Evolutionary conservation across 129 eudicot species (phyloP).

Genomic region (Lactuca saligna): DNA sequence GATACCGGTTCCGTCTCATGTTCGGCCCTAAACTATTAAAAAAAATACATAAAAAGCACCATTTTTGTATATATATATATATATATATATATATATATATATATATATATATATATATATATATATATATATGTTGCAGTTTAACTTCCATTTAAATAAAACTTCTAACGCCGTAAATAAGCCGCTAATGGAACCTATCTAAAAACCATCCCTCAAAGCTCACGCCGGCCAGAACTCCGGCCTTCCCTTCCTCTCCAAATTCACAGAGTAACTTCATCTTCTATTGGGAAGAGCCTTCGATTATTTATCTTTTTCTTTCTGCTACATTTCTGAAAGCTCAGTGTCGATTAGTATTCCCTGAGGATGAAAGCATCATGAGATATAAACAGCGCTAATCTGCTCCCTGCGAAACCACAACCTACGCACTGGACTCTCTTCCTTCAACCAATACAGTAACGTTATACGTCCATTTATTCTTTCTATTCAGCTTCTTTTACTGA

Average conservation of each 20-base stretch:
- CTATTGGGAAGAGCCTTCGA: not conserved
- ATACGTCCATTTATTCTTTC: slow-evolving; percentile 7
- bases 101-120: no score
- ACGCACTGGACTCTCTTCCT: slow-evolving; percentile 2
- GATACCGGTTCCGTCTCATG: no score
- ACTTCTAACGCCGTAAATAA: not conserved
- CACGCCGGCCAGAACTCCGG: slow-evolving; percentile 34
- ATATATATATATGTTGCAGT: not conserved
- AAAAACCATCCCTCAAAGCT: slow-evolving; percentile 2
- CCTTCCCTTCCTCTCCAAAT: slow-evolving; percentile 7
- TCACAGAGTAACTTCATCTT: slow-evolving; percentile 2
- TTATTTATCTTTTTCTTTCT: not conserved
- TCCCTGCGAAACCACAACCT: not conserved
- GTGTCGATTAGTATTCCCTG: not conserved
- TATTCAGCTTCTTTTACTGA: not conserved
- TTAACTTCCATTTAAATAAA: no score
- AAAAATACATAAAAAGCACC: no score
- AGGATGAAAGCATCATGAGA: slow-evolving; percentile 21
- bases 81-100: no score
- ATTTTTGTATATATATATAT: no score
- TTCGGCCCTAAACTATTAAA: no score
- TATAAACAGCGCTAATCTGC: slow-evolving; percentile 21
- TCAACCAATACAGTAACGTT: slow-evolving; percentile 31
- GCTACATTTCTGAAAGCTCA: not conserved
- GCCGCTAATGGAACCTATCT: slow-evolving; percentile 27